Percentiles rank a stretch among this genome's conserved stretches.
phyloP scores from a whole-genome alignment of 148 eudicot genomes.

The Oxyria digyna region DNA sequence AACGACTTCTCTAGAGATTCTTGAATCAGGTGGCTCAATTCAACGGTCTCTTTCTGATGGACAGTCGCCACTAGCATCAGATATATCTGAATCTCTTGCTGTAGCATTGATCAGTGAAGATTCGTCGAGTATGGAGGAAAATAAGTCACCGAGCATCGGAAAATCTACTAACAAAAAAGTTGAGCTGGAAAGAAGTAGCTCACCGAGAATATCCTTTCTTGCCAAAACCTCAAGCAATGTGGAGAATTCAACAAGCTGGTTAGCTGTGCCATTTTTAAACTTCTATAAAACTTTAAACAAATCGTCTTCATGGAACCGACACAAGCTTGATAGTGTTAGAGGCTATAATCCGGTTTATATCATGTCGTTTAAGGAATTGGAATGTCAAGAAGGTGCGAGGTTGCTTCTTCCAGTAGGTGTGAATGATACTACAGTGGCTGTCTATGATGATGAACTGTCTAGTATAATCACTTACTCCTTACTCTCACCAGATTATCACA shows the following conservation, averaged over 20 bases:
- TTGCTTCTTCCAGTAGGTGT: conserved; percentile 65
- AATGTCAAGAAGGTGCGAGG: conserved; percentile 58
- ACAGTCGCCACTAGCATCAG: conserved; percentile 26
- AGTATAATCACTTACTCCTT: conserved; percentile 80
- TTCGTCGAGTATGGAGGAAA: conserved; percentile 26
- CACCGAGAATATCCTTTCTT: conserved; percentile 21
- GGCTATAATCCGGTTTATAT: conserved; percentile 65
- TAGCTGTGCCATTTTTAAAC: conserved; percentile 50
- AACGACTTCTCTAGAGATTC: conserved; percentile 18
- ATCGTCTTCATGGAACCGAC: conserved; percentile 30
- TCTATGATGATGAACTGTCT: conserved; percentile 92
- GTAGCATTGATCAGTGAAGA: conserved; percentile 81
- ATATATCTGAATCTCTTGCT: conserved; percentile 67
- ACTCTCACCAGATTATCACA: conserved; percentile 45
- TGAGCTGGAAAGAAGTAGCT: conserved; percentile 20
- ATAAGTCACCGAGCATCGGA: conserved; percentile 10
- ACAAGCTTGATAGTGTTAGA: conserved; percentile 51
- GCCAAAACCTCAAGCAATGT: conserved; percentile 26
- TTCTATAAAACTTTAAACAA: conserved; percentile 52
- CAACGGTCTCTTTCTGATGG: conserved; percentile 48
- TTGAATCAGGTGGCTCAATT: conserved; percentile 19
- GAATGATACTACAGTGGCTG: conserved; percentile 58
- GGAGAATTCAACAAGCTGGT: conserved; percentile 54
- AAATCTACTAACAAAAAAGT: conserved; percentile 21
- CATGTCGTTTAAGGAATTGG: conserved; percentile 52